Conservation (phyloP, 2,329 filamentous ascomycete genomes). For the Cadophora malorum region DNA sequence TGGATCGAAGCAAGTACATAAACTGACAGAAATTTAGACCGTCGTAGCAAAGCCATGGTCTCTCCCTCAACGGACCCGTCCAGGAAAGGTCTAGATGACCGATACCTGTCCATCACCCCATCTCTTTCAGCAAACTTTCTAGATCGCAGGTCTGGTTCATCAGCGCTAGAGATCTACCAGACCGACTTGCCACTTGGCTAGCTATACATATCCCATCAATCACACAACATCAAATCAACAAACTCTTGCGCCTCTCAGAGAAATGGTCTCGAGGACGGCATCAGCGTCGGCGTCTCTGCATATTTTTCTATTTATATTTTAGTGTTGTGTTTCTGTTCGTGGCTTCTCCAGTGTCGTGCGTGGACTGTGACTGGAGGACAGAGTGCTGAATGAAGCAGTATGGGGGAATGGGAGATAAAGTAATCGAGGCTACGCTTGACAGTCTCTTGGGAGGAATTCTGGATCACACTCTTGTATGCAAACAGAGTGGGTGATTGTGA, state of each 20-base stretch:
- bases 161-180: slow-evolving; percentile 14
- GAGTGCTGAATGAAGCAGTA: slow-evolving; percentile 8
- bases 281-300: slow-evolving; percentile 24
- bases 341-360: slow-evolving; percentile 11
- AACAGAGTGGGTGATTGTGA: slow-evolving; percentile 15
- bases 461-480: neutral
- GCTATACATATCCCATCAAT: slow-evolving; percentile 4
- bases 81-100: slow-evolving; percentile 40
- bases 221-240: slow-evolving; percentile 8
- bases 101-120: slow-evolving; percentile 1
- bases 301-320: slow-evolving; percentile 14
- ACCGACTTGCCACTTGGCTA: slow-evolving; percentile 12
- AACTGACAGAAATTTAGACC: slow-evolving; percentile 34
- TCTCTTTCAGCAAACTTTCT: slow-evolving; percentile 3
- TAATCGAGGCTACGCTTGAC: slow-evolving; percentile 28
- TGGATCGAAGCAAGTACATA: neutral
- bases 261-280: slow-evolving; percentile 7
- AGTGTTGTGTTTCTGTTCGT: slow-evolving; percentile 2
- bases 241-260: neutral
- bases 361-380: neutral
- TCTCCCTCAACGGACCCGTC: slow-evolving; percentile 36
- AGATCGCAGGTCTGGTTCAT: slow-evolving; percentile 14
- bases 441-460: slow-evolving; percentile 17
- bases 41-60: slow-evolving; percentile 42
- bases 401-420: slow-evolving; percentile 4